Conservation (phyloP, 306 rosid genomes). For the Cicer bijugum region DNA sequence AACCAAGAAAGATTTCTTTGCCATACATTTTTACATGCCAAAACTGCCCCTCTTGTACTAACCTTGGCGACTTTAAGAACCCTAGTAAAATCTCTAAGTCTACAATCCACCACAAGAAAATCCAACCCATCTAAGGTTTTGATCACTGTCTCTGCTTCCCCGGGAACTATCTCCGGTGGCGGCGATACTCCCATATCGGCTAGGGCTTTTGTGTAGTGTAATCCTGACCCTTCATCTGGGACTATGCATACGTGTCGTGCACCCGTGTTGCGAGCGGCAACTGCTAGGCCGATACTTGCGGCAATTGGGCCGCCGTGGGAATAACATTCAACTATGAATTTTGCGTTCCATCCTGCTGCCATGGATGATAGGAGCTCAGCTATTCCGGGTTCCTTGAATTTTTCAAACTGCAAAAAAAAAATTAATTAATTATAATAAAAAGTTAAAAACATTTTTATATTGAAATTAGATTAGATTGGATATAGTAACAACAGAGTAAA, state of each 20-base stretch:
- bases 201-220: conserved; percentile 57
- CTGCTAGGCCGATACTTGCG: conserved; percentile 74
- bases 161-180: conserved; percentile 55
- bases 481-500: neutral
- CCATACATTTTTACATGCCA: conserved; percentile 80
- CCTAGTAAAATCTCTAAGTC: conserved; percentile 62
- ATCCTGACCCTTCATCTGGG: conserved; percentile 60
- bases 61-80: conserved; percentile 59
- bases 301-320: conserved; percentile 55
- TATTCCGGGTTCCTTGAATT: conserved; percentile 66
- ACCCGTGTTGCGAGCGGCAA: conserved; percentile 75
- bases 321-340: conserved; percentile 74
- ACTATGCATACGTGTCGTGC: conserved; percentile 85
- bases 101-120: conserved; percentile 79
- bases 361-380: conserved; percentile 82
- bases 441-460: neutral
- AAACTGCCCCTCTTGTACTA: conserved; percentile 68
- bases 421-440: neutral
- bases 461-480: too few species aligned
- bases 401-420: conserved; percentile 54
- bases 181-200: conserved; percentile 46
- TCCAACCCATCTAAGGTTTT: conserved; percentile 55
- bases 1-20: conserved; percentile 54
- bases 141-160: conserved; percentile 53
- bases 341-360: conserved; percentile 91